These are phyloP conservation scores for Esteya vermicola DNA, from an alignment of 2,329 filamentous ascomycete species.

Conservation along the genomic window DNA sequence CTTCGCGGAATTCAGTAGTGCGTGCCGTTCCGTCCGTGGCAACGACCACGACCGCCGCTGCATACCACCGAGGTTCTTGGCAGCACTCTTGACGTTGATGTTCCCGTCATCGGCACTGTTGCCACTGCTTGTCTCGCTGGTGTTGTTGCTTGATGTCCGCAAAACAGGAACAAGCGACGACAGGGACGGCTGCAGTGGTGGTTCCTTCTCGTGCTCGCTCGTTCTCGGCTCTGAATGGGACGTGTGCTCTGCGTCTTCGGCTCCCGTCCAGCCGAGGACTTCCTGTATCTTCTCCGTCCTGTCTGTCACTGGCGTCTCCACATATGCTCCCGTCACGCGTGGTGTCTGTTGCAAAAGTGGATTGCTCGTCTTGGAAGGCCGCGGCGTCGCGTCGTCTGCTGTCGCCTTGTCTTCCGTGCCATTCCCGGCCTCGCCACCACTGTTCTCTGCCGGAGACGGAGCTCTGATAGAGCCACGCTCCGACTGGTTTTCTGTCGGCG, in stretches of 20 bases:
- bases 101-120: neutral
- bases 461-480: conserved; percentile 39
- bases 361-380: conserved; percentile 25
- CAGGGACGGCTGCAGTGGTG: neutral
- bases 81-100: conserved; percentile 6
- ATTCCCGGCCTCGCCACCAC: conserved; percentile 9
- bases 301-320: conserved; percentile 38
- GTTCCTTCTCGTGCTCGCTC: neutral
- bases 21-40: conserved; percentile 29
- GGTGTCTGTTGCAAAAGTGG: conserved; percentile 37
- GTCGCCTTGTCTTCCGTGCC: neutral
- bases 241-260: too few species aligned
- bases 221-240: too few species aligned
- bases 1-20: conserved; percentile 37
- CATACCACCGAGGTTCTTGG: conserved; percentile 16
- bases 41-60: conserved; percentile 22
- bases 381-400: conserved; percentile 24
- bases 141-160: conserved; percentile 4
- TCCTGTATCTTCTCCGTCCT: conserved; percentile 21
- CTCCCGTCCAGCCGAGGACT: neutral
- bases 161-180: neutral
- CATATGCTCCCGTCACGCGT: conserved; percentile 37
- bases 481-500: conserved; percentile 37
- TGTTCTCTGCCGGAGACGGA: conserved; percentile 27
- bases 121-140: neutral